phyloP scores from a whole-genome alignment of 768 basidiomycete genomes.

The Collybiopsis luxurians region DNA sequence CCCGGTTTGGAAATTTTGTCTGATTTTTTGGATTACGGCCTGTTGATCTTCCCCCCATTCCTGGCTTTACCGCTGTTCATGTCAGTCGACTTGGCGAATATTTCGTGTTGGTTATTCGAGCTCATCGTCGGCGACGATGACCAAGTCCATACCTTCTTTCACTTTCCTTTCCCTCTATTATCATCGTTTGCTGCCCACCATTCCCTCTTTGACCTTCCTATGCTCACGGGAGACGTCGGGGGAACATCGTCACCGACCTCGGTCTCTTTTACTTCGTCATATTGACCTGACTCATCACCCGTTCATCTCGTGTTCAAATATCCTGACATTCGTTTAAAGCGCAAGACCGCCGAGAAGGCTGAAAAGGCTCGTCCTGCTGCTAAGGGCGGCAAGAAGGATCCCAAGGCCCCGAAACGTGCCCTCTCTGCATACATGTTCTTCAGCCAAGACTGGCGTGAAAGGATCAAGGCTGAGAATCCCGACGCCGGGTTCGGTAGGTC shows the following conservation, averaged over 20 bases:
- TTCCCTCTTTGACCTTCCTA: neutral
- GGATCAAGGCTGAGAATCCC: conserved; percentile 95
- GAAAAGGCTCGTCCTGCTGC: conserved; percentile 51
- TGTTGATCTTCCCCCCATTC: neutral
- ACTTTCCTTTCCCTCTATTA: neutral
- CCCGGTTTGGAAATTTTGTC: conserved; percentile 7
- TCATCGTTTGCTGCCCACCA: neutral
- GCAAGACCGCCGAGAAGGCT: conserved; percentile 74
- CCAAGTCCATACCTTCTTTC: neutral
- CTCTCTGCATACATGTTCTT: conserved; percentile 99
- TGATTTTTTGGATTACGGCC: neutral
- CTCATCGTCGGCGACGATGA: conserved; percentile 3
- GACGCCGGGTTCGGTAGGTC: conserved; percentile 84
- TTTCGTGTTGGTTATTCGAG: neutral
- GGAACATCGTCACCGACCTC: neutral
- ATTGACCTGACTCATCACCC: too few relatives aligned
- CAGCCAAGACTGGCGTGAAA: conserved; percentile 92
- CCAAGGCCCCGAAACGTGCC: conserved; percentile 86
- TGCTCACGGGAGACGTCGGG: neutral
- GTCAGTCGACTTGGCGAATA: neutral
- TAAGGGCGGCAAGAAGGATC: conserved; percentile 77
- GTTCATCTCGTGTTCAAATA: neutral
- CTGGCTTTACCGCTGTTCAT: neutral
- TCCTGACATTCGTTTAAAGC: conserved; percentile 35
- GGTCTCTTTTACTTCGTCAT: neutral